Evolutionary conservation across 2,329 filamentous ascomycete genomes (phyloP), one percentile per base, ranked within the genome.

Genomic region (Canariomyces notabilis): DNA sequence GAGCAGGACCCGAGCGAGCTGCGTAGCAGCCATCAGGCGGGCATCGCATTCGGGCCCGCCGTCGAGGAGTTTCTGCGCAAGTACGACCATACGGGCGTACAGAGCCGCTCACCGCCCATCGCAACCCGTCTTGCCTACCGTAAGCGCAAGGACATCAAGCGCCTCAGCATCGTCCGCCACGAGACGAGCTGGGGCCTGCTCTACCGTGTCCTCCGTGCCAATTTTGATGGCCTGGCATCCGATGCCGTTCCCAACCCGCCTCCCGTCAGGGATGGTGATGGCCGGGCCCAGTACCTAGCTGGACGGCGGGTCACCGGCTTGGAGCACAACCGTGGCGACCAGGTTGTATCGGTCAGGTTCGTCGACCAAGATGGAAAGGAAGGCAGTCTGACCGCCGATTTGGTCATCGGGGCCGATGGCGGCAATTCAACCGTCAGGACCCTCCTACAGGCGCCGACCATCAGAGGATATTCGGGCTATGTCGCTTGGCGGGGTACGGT

Each of bases 161-260:
- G 43, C 8, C 40, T 47, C 14, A 57, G 53, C 2, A 44, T 56
- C 6, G 46, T 54, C 22, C 62, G 67, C 47, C 51, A 60, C 15
- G 64, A 68, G 59, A 68, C 68, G 1, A 68, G 63, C 44, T 72
- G 69, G 68, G 67, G 67, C 31, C 44, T 67, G 23, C 47, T 70
- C 23, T 68, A 70, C 48, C 57, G 64, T 15, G 53, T 70, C 6
- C 56, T 71, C 7, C 55, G 68, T 8, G 67, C 66, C 50, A 64
- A 68, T 37, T 67, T 68, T 35, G 68, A 72, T 46, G 67, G 67
- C 2, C 20, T 56, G 6, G 44, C 46, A 1, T 61, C 61, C 1
- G 36, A 53, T 3, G 53, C 56, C 1, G 56, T 57, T 8, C 56
- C 56, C 1, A 35, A 48, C 1, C 59, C 59, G 12, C 59, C 60